These are phyloP conservation scores for Boletus rex-veris DNA, from an alignment of 768 basidiomycete genomes.

Conservation along the genomic window DNA sequence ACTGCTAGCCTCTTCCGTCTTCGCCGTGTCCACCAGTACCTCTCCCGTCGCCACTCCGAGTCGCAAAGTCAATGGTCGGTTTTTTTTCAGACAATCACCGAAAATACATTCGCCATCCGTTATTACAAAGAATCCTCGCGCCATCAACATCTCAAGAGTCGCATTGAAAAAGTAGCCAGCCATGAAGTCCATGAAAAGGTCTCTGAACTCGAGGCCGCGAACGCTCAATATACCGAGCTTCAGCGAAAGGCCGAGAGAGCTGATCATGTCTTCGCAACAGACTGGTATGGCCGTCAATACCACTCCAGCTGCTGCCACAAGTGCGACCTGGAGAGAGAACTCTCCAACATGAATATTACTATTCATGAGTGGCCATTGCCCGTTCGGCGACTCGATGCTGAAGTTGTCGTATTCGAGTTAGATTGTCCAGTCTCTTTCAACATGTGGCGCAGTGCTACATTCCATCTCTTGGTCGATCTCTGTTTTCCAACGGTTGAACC, in stretches of 20 bases:
- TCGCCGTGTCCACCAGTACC: constrained; percentile 25
- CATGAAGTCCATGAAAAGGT: constrained; percentile 21
- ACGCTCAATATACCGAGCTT: constrained; percentile 21
- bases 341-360: constrained; percentile 26
- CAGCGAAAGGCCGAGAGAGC: not conserved
- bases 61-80: constrained; percentile 27
- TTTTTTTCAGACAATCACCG: constrained; percentile 25
- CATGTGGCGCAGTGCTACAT: constrained; percentile 44
- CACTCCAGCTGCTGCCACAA: constrained; percentile 22
- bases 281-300: not conserved
- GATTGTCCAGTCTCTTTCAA: constrained; percentile 36
- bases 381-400: constrained; percentile 8
- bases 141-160: constrained; percentile 24
- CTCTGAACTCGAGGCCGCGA: constrained; percentile 25
- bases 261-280: constrained; percentile 4
- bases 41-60: constrained; percentile 28
- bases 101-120: constrained; percentile 32
- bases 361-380: constrained; percentile 51
- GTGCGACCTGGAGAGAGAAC: constrained; percentile 26
- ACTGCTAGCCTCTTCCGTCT: constrained; percentile 29
- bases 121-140: constrained; percentile 28
- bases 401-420: constrained; percentile 42
- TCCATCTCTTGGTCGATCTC: constrained; percentile 36
- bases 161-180: constrained; percentile 31
- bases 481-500: constrained; percentile 18